Percentiles rank a stretch among this genome's conserved stretches.
Conservation (phyloP, 352 stramenopile genomes). For the Phytopythium aichiense region DNA sequence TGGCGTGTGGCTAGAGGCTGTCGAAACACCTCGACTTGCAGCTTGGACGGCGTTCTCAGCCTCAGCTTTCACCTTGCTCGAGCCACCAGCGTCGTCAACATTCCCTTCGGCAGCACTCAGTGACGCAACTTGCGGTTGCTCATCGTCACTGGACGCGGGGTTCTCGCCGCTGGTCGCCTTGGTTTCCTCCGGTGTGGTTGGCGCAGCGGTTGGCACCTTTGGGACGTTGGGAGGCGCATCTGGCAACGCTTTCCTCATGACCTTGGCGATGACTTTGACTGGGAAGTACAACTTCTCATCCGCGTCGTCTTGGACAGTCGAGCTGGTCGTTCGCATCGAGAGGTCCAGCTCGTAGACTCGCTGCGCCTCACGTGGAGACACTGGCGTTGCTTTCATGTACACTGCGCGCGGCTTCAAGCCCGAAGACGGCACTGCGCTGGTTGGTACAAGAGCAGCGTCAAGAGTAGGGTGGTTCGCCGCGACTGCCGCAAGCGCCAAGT, state of each 20-base stretch:
- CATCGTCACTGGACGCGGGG: slow-evolving; percentile 1
- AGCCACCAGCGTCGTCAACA: background rate
- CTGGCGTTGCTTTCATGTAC: slow-evolving; percentile 15
- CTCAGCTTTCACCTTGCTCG: background rate
- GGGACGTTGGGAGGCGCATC: slow-evolving; percentile 6
- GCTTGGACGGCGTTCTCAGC: background rate
- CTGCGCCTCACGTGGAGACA: slow-evolving; percentile 56
- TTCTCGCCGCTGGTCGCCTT: background rate
- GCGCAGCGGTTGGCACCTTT: background rate
- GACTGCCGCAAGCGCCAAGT: background rate
- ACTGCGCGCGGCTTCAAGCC: background rate
- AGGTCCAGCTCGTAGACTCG: slow-evolving; percentile 70
- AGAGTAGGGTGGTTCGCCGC: background rate
- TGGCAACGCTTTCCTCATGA: slow-evolving; percentile 61
- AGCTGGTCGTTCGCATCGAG: slow-evolving; percentile 28
- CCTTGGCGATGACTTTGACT: slow-evolving; percentile 55
- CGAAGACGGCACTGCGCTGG: background rate
- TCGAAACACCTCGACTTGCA: background rate
- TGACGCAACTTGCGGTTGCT: background rate
- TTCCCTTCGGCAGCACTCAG: background rate
- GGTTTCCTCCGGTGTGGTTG: background rate
- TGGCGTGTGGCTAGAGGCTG: background rate
- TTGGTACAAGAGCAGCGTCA: background rate
- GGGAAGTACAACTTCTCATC: slow-evolving; percentile 82
- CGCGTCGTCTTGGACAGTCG: slow-evolving; percentile 23